Evolutionary conservation across 352 stramenopile genomes (phyloP), one percentile per base, ranked within the genome.

Genomic region (Phytopythium oedochilum): DNA sequence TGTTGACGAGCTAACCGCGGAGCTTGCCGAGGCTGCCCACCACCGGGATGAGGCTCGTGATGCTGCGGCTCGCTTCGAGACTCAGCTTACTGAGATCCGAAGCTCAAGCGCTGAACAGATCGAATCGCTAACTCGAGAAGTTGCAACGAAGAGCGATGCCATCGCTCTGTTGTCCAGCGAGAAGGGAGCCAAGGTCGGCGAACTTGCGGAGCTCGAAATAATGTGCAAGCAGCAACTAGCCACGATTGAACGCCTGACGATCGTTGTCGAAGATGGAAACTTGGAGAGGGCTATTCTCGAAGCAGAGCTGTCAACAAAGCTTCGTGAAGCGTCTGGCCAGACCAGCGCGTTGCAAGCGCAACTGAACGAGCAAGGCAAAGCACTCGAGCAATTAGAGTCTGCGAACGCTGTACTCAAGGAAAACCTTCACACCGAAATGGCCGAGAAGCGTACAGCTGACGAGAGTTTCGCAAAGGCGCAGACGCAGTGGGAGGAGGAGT

Each of bases 351-450:
- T 48, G 14, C 42, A 32, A 22, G 42, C 15, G 3, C 14, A 12
- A n/a, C 42, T 48, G 25, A 17, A 34, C 25, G 9, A 48, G 23
- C 42, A 48, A 5, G 14, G 3, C 14, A 32, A 6, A 23, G 8
- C 25, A 1, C 20, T 48, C 42, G 14, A 22, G 25, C 22, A 48
- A 10, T 3, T 48, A 8, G 15, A 20, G 14, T 22, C 25, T 6
- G 42, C 42, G 14, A 48, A 48, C 42, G 23, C 42, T 1, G 23
- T 17, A 20, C 42, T 48, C 5, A 48, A 34, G 42, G 42, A 48
- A 25, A 58, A 71, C 51, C 23, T 78, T 20, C 59, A 62, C 50
- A 61, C 50, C 17, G 44, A 75, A n/a, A 57, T 73, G 35, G 43
- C 58, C 23, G 53, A 73, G 64, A 63, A 63, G 34, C 50, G 66